Base-by-base conservation (phyloP, 306 rosid species). In the Psophocarpus tetragonolobus region DNA sequence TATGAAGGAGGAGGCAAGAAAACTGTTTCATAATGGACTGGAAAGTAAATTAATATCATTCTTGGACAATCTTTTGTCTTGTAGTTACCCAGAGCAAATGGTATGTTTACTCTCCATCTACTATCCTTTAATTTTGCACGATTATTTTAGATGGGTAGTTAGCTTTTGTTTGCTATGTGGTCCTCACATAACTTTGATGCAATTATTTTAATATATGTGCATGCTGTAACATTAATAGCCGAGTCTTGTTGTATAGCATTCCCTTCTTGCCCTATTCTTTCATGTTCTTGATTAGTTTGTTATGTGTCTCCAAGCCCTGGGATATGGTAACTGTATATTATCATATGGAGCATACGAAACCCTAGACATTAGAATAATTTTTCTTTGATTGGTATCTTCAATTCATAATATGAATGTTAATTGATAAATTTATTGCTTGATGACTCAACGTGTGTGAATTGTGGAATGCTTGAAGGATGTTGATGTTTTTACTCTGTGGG, bases 401-500 rank as follows among this genome's bases (percentile, higher is more conserved):
- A n/a, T 69, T 69, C 29, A 62, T 75, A 30, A 64, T 35, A 30
- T 78, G 75, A 73, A 24, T 51, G 76, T 60, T 65, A 53, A 39
- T 18, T 32, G 20, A 58, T 41, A 75, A 3, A 15, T 67, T 82
- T 47, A 38, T 76, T 80, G 26, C 72, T 79, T 74, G 74, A 68
- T 73, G 72, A 71, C 80, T 58, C 24, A 54, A 26, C 39, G 13
- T 47, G 26, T 27, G 36, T 77, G 42, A 72, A 66, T 27, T 69
- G 51, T 88, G 81, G 65, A 61, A 74, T 74, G 65, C 73, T 74
- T 90, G 80, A 84, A 94, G 98, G 97, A 94, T 83, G 86, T 90
- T 87, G 97, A 89, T 83, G 89, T 92, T 67, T 94, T 85, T 74
- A 88, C 93, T 68, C 85, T 94, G 75, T 94, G 97, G 98, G 97